Evolutionary conservation across 2,329 filamentous ascomycete genomes (phyloP).

Genomic region (Trichoderma simmonsii): DNA sequence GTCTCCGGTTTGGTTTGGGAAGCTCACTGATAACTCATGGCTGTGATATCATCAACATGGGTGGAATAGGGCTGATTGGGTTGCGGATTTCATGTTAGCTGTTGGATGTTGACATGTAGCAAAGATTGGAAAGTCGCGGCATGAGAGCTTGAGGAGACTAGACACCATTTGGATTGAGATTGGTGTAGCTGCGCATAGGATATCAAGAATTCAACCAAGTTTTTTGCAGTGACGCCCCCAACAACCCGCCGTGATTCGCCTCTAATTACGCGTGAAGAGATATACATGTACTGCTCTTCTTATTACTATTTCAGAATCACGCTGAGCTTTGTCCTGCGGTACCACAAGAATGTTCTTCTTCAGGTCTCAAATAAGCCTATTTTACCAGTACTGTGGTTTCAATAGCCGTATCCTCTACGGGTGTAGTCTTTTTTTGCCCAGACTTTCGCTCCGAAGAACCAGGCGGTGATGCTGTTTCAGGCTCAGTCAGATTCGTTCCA

Average conservation of each 20-base stretch:
- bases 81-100: background rate
- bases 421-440: background rate
- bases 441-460: background rate
- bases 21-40: background rate
- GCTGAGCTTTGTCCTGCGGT: fast-evolving
- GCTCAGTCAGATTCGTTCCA: constrained; percentile 1
- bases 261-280: background rate
- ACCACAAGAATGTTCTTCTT: background rate
- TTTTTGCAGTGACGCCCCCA: background rate
- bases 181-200: background rate
- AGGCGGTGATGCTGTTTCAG: background rate
- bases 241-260: background rate
- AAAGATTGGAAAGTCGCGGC: background rate
- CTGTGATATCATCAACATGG: background rate
- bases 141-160: background rate
- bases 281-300: background rate
- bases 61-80: background rate
- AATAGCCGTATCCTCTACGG: background rate
- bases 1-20: background rate
- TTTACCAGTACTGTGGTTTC: background rate
- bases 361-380: background rate
- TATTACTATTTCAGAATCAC: background rate
- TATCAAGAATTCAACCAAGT: background rate
- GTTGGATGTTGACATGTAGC: background rate
- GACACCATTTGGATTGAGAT: background rate